Conservation (phyloP, 495 filamentous ascomycete species). For the Annulohypoxylon moriforme region DNA sequence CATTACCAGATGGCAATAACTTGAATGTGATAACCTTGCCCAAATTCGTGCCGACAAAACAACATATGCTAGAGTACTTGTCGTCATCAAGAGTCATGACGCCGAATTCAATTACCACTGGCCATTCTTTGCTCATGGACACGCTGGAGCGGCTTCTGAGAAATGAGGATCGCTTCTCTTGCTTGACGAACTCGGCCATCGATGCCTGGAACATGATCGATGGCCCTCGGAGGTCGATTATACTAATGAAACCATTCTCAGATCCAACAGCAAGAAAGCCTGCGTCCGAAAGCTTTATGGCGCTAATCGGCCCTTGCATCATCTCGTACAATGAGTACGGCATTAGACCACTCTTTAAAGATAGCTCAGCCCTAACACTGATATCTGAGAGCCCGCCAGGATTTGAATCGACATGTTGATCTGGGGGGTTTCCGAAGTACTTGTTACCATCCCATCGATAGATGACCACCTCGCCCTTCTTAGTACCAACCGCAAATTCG, state of each 20-base stretch:
- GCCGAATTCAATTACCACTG: constrained; percentile 84
- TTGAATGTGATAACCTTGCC: constrained; percentile 91
- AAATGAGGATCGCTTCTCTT: constrained; percentile 77
- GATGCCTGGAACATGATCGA: constrained; percentile 81
- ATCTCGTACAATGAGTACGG: constrained; percentile 84
- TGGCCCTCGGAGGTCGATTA: constrained; percentile 90
- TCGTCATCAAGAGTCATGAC: constrained; percentile 94
- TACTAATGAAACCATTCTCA: constrained; percentile 77
- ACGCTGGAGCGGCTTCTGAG: constrained; percentile 56
- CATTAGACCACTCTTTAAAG: constrained; percentile 81
- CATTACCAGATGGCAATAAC: constrained; percentile 76
- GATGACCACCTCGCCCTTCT: constrained; percentile 82
- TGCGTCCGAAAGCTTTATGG: constrained; percentile 84
- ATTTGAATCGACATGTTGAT: constrained; percentile 57
- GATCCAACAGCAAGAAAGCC: constrained; percentile 91
- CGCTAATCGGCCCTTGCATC: constrained; percentile 80
- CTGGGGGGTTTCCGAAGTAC: constrained; percentile 66
- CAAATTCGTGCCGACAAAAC: constrained; percentile 88
- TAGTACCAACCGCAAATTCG: constrained; percentile 86
- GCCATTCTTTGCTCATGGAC: constrained; percentile 71
- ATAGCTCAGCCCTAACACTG: constrained; percentile 77
- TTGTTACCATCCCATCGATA: constrained; percentile 88
- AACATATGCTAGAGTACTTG: constrained; percentile 91
- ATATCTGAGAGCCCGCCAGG: constrained; percentile 77
- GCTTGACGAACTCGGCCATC: constrained; percentile 73